Base-by-base conservation (phyloP, 306 rosid genomes). In the Medicago lupulina region DNA sequence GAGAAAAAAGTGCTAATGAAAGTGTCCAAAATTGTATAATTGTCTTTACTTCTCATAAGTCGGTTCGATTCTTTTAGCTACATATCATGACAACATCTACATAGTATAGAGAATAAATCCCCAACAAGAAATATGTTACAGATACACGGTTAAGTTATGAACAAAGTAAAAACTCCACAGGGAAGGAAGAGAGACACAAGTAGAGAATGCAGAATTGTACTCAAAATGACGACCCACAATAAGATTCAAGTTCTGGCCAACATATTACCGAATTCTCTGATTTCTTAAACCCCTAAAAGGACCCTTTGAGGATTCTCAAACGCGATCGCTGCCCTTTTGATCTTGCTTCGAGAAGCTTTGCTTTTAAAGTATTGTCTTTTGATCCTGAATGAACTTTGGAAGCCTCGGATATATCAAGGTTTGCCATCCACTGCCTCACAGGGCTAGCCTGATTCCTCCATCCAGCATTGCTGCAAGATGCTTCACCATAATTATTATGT, bases 371-470 rank as follows among this genome's bases (percentile, higher is more conserved):
- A 47, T 89, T 90, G 62, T 90, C 97, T 89, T 80, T 95, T 36
- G 80, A 53, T 41, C 91, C 91, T 3, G 79, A 47, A 68, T 87
- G 83, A 73, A 81, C n/a, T 83, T 90, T 92, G 11, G 89, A 69
- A 19, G 89, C 50, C 74, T 90, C 93, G 0, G 90, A 77, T 19
- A 71, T 71, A 66, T 86, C 95, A 38, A 17, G 80, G 59, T 40
- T 84, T 15, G 86, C 62, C 90, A 86, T 90, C 98, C 98, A 89
- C 77, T 90, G 97, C 68, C 87, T 80, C 55, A 85, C 90, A 3
- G 99, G 97, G 77, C 97, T 95, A 28, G 89, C 90, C 79, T 87
- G 97, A 76, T 86, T 95, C 85, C 97, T 90, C 99, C 99, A 92
- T 57, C 97, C 99, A 34, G 91, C 85, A 83, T 82, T 86, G 80